A percentile compares a stretch with the other conserved stretches of the same genome.
Conservation (phyloP, 106 monocot genomes). For the Apostasia ramifera region DNA sequence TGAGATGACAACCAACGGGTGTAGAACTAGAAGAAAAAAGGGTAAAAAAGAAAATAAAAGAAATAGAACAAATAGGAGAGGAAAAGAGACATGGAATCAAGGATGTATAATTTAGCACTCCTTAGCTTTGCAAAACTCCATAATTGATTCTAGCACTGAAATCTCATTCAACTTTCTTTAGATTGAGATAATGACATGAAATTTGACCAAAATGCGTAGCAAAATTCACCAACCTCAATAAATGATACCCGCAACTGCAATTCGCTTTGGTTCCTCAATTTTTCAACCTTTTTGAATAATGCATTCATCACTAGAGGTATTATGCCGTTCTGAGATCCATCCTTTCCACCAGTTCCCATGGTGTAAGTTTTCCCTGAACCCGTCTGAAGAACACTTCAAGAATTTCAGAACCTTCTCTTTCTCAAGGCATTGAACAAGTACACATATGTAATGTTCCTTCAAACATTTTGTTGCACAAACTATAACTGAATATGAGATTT, state of each 20-base stretch:
- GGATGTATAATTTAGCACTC: too few species aligned
- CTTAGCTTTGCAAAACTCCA: neutral
- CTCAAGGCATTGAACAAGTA: conserved; percentile 1
- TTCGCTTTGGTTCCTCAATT: conserved; percentile 62
- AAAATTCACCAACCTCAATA: conserved; percentile 61
- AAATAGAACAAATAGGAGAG: too few species aligned
- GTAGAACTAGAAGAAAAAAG: neutral
- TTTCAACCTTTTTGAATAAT: conserved; percentile 77
- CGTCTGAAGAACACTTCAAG: conserved; percentile 46
- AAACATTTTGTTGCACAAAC: neutral
- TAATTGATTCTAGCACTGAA: neutral
- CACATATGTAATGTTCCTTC: neutral
- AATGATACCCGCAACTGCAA: conserved; percentile 94
- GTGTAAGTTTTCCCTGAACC: conserved; percentile 99
- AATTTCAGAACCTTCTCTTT: conserved; percentile 12
- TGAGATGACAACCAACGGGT: neutral
- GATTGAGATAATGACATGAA: too few species aligned
- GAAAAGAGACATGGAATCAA: too few species aligned
- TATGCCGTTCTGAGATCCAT: conserved; percentile 56
- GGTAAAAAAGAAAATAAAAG: too few species aligned
- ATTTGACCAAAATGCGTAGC: too few species aligned
- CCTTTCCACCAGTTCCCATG: conserved; percentile 87
- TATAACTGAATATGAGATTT: neutral
- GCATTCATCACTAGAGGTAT: conserved; percentile 86
- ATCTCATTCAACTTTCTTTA: too few species aligned